A percentile compares a stretch with the other conserved stretches of the same genome.
Evolutionary conservation across 1,139 yeast genomes (phyloP).

Genomic region (Saccharomyces uvarum): DNA sequence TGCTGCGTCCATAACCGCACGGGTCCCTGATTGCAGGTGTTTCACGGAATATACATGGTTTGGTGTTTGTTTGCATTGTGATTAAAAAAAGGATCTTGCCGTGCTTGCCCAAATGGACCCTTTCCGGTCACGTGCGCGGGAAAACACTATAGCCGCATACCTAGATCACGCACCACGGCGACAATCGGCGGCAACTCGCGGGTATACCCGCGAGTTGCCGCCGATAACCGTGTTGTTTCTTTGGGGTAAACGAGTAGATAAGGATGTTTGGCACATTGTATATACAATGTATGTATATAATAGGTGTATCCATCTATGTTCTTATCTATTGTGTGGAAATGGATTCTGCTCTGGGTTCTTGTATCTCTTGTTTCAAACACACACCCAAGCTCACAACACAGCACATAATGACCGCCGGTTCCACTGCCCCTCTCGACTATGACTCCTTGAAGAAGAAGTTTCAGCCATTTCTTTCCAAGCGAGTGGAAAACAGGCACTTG

Average conservation of each 20-base stretch:
- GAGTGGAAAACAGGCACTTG: constrained; percentile 16
- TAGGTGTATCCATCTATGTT: too few species aligned
- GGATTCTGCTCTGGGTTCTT: too few species aligned
- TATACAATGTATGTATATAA: too few species aligned
- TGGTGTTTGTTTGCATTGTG: background rate
- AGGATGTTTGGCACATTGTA: too few species aligned
- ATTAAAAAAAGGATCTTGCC: background rate
- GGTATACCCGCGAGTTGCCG: background rate
- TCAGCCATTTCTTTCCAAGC: constrained; percentile 17
- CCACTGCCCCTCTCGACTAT: background rate
- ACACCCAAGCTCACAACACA: background rate
- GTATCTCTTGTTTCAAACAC: too few species aligned
- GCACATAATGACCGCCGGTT: background rate
- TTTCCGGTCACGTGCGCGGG: background rate
- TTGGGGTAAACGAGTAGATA: too few species aligned
- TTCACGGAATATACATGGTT: too few species aligned
- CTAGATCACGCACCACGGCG: background rate
- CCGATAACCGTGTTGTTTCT: too few species aligned
- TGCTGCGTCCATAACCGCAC: background rate
- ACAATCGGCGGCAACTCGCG: background rate
- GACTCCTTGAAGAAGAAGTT: constrained; percentile 13
- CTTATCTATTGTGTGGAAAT: too few species aligned
- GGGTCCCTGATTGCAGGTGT: too few species aligned
- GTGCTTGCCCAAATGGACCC: background rate
- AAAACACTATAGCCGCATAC: background rate